Conservation (phyloP, 2,329 filamentous ascomycete genomes). For the Clonostachys chloroleuca region DNA sequence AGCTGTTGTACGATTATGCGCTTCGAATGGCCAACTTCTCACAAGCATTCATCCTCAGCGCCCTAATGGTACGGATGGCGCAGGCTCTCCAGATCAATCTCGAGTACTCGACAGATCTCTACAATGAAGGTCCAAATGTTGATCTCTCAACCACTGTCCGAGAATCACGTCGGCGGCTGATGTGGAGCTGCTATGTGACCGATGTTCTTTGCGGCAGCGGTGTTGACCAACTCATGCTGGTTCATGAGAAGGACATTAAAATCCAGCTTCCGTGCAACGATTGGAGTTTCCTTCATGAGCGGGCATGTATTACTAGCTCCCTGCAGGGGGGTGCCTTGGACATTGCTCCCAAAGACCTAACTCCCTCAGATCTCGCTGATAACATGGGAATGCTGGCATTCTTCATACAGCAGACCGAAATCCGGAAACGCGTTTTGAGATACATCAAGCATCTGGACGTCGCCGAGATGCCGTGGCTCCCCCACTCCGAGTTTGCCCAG, state of each 20-base stretch:
- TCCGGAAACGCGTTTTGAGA: constrained; percentile 6
- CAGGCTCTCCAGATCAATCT: constrained; percentile 11
- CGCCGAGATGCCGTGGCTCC: constrained; percentile 7
- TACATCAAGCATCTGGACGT: constrained; percentile 8
- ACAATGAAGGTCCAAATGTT: background rate
- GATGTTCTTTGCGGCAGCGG: constrained; percentile 9
- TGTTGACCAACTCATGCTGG: constrained; percentile 9
- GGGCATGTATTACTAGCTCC: constrained; percentile 5
- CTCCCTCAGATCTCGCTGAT: background rate
- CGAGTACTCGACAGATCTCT: constrained; percentile 7
- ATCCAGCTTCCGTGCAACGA: constrained; percentile 8
- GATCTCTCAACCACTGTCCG: constrained; percentile 2
- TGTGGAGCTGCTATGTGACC: constrained; percentile 11
- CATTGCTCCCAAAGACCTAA: background rate
- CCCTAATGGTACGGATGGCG: constrained; percentile 7
- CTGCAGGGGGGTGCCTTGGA: background rate
- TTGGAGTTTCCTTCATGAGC: constrained; percentile 5
- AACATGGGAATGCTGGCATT: constrained; percentile 8
- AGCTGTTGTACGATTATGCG: constrained; percentile 10
- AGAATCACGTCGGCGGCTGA: constrained; percentile 9
- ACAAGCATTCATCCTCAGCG: constrained; percentile 10
- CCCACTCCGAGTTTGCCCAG: constrained; percentile 5
- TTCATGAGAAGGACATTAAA: constrained; percentile 8
- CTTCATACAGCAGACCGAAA: constrained; percentile 7
- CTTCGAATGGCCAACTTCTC: constrained; percentile 10